Evolutionary conservation across 805 yeast species (phyloP).

Genomic region (Alloascoidea africana): DNA sequence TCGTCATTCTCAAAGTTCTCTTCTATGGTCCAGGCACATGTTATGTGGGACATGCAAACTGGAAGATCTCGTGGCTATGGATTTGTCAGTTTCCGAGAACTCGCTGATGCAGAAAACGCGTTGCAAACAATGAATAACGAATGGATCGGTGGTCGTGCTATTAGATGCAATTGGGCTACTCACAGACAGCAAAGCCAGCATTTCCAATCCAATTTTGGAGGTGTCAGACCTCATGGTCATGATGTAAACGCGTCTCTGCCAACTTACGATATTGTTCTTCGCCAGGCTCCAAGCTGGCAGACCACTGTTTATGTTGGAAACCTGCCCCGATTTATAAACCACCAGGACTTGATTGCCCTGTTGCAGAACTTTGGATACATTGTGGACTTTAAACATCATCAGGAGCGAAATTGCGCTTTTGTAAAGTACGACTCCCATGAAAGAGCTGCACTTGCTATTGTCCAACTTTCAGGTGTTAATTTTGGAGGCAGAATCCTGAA

Average conservation of each 20-base stretch:
- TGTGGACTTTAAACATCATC: slow-evolving; percentile 64
- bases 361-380: slow-evolving; percentile 72
- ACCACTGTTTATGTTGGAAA: slow-evolving; percentile 83
- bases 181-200: slow-evolving; percentile 30
- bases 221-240: too few relatives aligned
- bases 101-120: slow-evolving; percentile 61
- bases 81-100: slow-evolving; percentile 59
- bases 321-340: slow-evolving; percentile 61
- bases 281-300: slow-evolving; percentile 73
- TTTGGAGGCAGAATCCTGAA: slow-evolving; percentile 67
- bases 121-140: slow-evolving; percentile 62
- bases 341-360: slow-evolving; percentile 56
- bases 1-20: slow-evolving; percentile 40
- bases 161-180: slow-evolving; percentile 83
- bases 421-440: slow-evolving; percentile 80
- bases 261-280: slow-evolving; percentile 51
- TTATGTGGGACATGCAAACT: slow-evolving; percentile 95
- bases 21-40: slow-evolving; percentile 69
- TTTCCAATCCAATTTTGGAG: slow-evolving; percentile 3
- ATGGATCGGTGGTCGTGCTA: slow-evolving; percentile 55
- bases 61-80: slow-evolving; percentile 90
- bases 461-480: slow-evolving; percentile 47
- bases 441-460: slow-evolving; percentile 78
- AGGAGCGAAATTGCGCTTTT: slow-evolving; percentile 80
- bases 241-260: slow-evolving; percentile 18